Conservation (phyloP, 2,329 filamentous ascomycete genomes). For the Fusarium penzigii region DNA sequence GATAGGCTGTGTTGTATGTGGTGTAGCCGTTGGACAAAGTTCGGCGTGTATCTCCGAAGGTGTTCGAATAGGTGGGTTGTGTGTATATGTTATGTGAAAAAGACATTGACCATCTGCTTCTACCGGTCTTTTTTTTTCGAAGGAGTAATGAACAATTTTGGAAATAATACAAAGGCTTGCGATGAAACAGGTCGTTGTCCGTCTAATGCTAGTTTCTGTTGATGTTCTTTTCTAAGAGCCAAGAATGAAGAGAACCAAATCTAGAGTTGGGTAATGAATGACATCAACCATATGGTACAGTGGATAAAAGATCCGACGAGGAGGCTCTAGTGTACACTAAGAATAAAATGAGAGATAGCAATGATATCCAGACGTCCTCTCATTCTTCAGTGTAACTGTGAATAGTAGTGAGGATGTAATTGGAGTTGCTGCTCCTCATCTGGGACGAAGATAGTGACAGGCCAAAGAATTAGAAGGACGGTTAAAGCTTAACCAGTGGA, state of each 20-base stretch:
- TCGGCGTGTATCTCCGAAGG: neutral
- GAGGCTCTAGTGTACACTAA: neutral
- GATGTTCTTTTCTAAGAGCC: neutral
- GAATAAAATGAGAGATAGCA: neutral
- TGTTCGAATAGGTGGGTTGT: neutral
- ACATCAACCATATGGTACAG: slow-evolving; percentile 14
- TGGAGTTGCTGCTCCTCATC: neutral
- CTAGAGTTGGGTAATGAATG: neutral
- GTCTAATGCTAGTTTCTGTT: neutral
- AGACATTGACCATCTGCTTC: neutral
- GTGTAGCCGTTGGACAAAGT: neutral
- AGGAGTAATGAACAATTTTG: neutral
- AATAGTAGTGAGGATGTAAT: neutral
- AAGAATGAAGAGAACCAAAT: neutral
- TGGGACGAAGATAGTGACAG: no score
- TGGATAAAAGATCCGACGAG: neutral
- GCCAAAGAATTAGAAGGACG: neutral
- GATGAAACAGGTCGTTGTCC: neutral
- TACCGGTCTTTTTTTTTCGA: no score
- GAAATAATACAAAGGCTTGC: neutral
- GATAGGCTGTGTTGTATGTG: neutral
- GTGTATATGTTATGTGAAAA: neutral
- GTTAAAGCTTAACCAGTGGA: neutral
- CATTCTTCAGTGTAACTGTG: neutral
- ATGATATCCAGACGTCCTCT: neutral